phyloP scores from a whole-genome alignment of 306 rosid genomes.

The Vigna unguiculata region DNA sequence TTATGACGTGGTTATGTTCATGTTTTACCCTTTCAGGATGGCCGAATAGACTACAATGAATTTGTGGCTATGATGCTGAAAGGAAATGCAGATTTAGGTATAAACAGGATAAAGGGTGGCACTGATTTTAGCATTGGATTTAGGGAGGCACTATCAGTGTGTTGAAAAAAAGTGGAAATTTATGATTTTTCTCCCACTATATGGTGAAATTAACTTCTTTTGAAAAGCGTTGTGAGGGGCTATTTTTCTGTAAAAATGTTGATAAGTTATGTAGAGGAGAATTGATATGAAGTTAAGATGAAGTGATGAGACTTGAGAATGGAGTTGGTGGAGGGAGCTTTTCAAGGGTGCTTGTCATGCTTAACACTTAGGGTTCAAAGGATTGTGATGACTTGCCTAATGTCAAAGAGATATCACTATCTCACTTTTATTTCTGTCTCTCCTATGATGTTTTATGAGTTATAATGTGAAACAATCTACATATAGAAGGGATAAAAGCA shows the following conservation, averaged over 20 bases:
- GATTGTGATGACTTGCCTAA: constrained; percentile 19
- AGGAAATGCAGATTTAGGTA: constrained; percentile 67
- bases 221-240: constrained; percentile 7
- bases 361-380: constrained; percentile 37
- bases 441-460: not conserved
- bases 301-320: constrained; percentile 32
- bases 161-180: constrained; percentile 19
- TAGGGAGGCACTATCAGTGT: constrained; percentile 61
- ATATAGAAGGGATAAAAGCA: not conserved
- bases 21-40: constrained; percentile 68
- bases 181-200: not conserved
- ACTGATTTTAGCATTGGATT: constrained; percentile 64
- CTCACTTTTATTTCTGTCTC: not conserved
- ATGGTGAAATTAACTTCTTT: constrained; percentile 4
- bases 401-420: constrained; percentile 30
- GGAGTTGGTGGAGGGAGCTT: constrained; percentile 41
- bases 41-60: constrained; percentile 87
- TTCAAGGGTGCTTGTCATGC: constrained; percentile 34
- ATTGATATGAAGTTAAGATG: constrained; percentile 33
- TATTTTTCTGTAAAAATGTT: constrained; percentile 30
- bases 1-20: constrained; percentile 17
- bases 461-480: not conserved
- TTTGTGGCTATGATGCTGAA: constrained; percentile 87
- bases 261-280: constrained; percentile 39
- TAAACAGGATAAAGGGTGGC: constrained; percentile 48